A percentile compares a stretch with the other conserved stretches of the same genome.
Evolutionary conservation across 805 yeast genomes (phyloP).

Genomic region (Priceomyces castillae): DNA sequence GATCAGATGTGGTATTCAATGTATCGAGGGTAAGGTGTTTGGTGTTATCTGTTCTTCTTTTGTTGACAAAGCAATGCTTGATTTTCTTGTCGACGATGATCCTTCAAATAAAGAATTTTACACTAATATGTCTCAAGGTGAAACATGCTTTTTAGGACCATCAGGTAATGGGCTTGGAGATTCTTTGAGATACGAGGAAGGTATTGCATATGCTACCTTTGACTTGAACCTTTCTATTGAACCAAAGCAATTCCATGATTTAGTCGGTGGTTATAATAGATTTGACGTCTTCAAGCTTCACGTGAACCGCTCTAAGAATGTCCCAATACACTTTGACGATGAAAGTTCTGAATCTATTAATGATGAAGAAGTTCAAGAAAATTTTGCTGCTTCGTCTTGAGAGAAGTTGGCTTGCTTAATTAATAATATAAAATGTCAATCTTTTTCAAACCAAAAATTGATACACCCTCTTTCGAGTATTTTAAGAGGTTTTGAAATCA

Average conservation of each 20-base stretch:
- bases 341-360: background rate
- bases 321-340: conserved; percentile 11
- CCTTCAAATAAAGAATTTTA: conserved; percentile 16
- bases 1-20: conserved; percentile 20
- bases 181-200: conserved; percentile 16
- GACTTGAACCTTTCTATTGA: conserved; percentile 19
- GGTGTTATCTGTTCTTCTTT: conserved; percentile 19
- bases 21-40: conserved; percentile 22
- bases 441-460: no score
- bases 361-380: background rate
- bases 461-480: no score
- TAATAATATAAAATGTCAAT: no score
- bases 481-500: no score
- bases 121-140: conserved; percentile 16
- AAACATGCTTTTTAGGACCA: conserved; percentile 18
- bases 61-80: conserved; percentile 14
- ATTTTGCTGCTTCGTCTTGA: background rate
- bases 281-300: conserved; percentile 20
- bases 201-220: conserved; percentile 22
- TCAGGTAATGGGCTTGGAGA: conserved; percentile 21
- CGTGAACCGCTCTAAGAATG: conserved; percentile 11
- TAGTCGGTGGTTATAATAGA: conserved; percentile 21
- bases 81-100: conserved; percentile 19
- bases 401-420: no score
- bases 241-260: conserved; percentile 22